A percentile compares a stretch with the other conserved stretches of the same genome.
Evolutionary conservation across 225 moss, liverwort and hornwort species (phyloP).

Genomic region (Anthoceros angustus): DNA sequence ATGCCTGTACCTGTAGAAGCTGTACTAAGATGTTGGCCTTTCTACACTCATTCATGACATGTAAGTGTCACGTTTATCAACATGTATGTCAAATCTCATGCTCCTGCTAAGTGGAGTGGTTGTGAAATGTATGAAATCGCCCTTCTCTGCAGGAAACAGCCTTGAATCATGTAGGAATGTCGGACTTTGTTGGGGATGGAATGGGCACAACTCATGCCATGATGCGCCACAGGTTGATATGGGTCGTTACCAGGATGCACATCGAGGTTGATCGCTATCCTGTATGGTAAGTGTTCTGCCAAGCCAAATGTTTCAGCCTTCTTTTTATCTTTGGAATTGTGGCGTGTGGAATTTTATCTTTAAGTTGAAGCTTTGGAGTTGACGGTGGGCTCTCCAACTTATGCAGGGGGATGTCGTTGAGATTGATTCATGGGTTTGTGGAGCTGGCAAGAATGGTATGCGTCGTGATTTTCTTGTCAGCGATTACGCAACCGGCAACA

Average conservation of each 20-base stretch:
- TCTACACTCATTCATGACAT: neutral
- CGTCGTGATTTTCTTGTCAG: constrained; percentile 46
- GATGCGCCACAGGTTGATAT: constrained; percentile 55
- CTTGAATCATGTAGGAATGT: constrained; percentile 41
- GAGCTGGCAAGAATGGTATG: constrained; percentile 57
- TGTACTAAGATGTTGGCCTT: neutral
- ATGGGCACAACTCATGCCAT: constrained; percentile 56
- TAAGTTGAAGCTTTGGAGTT: neutral
- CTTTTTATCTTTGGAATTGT: neutral
- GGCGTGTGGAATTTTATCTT: constrained; percentile 29
- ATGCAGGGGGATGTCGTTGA: constrained; percentile 56
- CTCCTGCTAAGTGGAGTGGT: too few relatives aligned
- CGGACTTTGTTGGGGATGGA: constrained; percentile 49
- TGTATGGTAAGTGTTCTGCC: constrained; percentile 24
- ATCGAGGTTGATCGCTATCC: constrained; percentile 60
- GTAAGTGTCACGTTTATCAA: too few relatives aligned
- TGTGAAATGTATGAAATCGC: neutral
- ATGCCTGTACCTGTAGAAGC: neutral
- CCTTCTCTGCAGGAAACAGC: constrained; percentile 28
- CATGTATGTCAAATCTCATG: too few relatives aligned
- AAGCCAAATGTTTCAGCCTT: neutral
- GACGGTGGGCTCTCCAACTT: too few relatives aligned
- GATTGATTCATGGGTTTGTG: constrained; percentile 56
- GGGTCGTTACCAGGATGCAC: constrained; percentile 61
- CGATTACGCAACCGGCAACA: constrained; percentile 33